Percentiles rank a stretch among this genome's conserved stretches.
These are phyloP conservation scores for Suillus subluteus DNA, from an alignment of 768 basidiomycete genomes.

Conservation along the genomic window DNA sequence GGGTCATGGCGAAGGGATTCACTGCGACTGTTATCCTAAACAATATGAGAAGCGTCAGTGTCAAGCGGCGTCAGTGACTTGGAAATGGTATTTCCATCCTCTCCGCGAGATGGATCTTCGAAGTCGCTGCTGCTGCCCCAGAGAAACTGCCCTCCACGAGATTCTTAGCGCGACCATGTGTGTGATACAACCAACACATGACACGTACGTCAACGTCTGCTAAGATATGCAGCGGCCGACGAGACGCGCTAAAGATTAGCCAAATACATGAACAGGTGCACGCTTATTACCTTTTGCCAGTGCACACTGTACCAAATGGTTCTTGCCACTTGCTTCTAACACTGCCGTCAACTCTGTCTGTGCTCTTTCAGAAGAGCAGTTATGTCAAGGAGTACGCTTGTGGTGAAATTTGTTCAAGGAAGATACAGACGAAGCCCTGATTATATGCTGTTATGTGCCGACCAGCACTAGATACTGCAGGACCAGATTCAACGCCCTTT, in stretches of 20 bases:
- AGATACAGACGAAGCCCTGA: not conserved
- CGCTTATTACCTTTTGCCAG: not conserved
- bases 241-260: not conserved
- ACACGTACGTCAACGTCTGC: not conserved
- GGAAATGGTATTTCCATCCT: not conserved
- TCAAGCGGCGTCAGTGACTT: not conserved
- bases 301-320: not conserved
- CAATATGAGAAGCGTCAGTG: not conserved
- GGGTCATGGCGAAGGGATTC: not conserved
- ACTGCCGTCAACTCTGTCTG: not conserved
- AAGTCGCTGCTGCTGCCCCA: not conserved
- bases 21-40: not conserved
- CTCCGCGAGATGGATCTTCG: not conserved
- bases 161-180: not conserved
- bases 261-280: not conserved
- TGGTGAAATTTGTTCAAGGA: not conserved
- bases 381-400: not conserved
- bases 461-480: not conserved
- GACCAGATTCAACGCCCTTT: not conserved
- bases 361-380: not conserved
- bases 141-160: not conserved
- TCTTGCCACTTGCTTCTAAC: not conserved
- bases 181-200: not conserved
- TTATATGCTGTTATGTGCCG: not conserved
- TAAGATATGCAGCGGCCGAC: not conserved